These are phyloP conservation scores for Trichoderma gracile DNA, from an alignment of 2,329 filamentous ascomycete genomes.

Conservation along the genomic window DNA sequence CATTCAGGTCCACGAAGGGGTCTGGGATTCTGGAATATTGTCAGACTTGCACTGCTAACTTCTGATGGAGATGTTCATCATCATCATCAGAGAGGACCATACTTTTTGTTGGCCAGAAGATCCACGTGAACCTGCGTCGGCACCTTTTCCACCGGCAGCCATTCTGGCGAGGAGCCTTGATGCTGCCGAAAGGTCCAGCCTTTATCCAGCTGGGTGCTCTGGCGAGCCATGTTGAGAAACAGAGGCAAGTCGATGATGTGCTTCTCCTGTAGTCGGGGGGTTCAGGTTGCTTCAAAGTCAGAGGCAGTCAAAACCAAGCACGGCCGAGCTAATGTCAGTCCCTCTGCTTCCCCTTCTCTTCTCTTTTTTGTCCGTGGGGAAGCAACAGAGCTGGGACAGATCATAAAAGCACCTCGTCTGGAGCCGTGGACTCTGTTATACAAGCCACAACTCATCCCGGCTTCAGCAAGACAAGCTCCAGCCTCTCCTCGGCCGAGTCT, in stretches of 20 bases:
- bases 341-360: neutral
- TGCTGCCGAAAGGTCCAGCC: constrained; percentile 35
- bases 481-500: neutral
- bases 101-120: constrained; percentile 41
- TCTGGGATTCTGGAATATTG: constrained; percentile 47
- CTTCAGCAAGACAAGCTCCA: neutral
- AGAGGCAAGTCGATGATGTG: neutral
- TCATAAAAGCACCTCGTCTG: neutral
- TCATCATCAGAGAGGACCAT: constrained; percentile 3
- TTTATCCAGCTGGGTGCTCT: constrained; percentile 25
- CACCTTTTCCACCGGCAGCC: constrained; percentile 39
- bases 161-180: constrained; percentile 33
- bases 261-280: neutral
- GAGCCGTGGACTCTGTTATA: neutral
- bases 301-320: neutral
- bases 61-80: too few relatives aligned
- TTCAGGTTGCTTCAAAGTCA: neutral
- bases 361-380: neutral
- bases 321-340: neutral
- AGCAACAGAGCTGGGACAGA: neutral
- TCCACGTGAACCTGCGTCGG: constrained; percentile 44
- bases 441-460: neutral
- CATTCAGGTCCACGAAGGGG: constrained; percentile 63
- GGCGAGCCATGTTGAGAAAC: constrained; percentile 12
- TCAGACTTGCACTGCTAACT: neutral